Evolutionary conservation across 2,329 filamentous ascomycete genomes (phyloP), one percentile per base, ranked within the genome.

Genomic region (Cytospora leucostoma): DNA sequence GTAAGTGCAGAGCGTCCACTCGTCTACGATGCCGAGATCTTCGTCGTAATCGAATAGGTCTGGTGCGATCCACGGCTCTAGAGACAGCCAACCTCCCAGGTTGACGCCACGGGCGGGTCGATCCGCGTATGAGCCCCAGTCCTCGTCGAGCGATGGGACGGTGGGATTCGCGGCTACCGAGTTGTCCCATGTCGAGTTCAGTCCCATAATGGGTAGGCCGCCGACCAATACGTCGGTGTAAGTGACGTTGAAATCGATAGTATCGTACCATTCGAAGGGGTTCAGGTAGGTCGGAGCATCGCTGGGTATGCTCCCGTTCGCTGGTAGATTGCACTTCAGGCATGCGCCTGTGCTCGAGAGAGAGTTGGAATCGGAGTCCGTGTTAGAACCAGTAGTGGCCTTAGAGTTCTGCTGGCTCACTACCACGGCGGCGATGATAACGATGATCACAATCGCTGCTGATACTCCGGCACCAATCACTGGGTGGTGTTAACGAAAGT

Each of bases 61-160:
- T 0, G 95, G 95, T 4, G 92, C 94, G 73, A 99, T 98, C 74
- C 96, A 97, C 0, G 95, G 95, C 72, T 99, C 95, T 13, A 99
- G 79, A 3, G 90, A 91, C 1, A 99, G 84, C 95, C 95, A 99
- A 13, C 95, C 95, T 57, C 95, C 95, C 1, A 98, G 74, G 70
- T 97, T 98, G 40, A 98, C 92, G 1, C 95, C 95, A 7, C 94
- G 87, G 32, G 96, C 92, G 2, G 93, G 93, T 61, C 82, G 87
- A 27, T 85, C 86, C 2, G 87, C 85, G 70, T 98, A 99, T 2
- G 88, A 79, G 7, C 87, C 87, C 84, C 94, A 97, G 1, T 81
- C 71, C 65, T 93, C 82, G 68, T 92, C 84, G 7, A 99, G 80
- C 1, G 92, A 80, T 0, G 93, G 91, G 0, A 96, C 92, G 37